A percentile compares a stretch with the other conserved stretches of the same genome.
These are phyloP conservation scores for Acacia pycnantha DNA, from an alignment of 331 rosid genomes.

Conservation along the genomic window DNA sequence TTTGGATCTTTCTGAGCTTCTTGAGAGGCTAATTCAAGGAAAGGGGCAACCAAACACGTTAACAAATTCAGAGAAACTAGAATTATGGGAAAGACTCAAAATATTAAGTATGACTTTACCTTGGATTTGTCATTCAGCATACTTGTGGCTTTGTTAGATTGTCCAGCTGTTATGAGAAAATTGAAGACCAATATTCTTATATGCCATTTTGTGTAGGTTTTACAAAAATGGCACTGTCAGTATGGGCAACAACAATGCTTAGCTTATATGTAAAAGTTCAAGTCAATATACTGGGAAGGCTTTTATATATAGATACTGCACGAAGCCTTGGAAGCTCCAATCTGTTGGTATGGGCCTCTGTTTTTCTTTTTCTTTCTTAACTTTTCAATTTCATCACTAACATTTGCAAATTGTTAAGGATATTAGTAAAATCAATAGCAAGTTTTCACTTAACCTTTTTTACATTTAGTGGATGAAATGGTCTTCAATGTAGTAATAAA, in stretches of 20 bases:
- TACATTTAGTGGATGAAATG: not conserved
- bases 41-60: conserved; percentile 77
- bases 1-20: conserved; percentile 79
- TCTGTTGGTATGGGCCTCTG: conserved; percentile 47
- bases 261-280: conserved; percentile 89
- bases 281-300: conserved; percentile 94
- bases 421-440: not conserved
- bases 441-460: not conserved
- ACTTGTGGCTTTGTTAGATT: conserved; percentile 19
- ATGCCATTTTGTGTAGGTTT: conserved; percentile 61
- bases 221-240: conserved; percentile 75
- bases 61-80: conserved; percentile 69
- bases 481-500: not conserved
- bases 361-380: conserved; percentile 9
- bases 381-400: not conserved
- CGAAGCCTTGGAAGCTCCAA: conserved; percentile 65
- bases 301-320: conserved; percentile 87
- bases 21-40: conserved; percentile 72
- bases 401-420: not conserved
- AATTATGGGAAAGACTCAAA: conserved; percentile 82
- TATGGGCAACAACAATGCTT: conserved; percentile 84
- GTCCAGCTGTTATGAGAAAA: conserved; percentile 6
- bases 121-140: conserved; percentile 18
- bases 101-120: conserved; percentile 66
- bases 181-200: conserved; percentile 16